These are phyloP conservation scores for Ophiostoma perfectum DNA, from an alignment of 2,329 filamentous ascomycete genomes.

Conservation along the genomic window DNA sequence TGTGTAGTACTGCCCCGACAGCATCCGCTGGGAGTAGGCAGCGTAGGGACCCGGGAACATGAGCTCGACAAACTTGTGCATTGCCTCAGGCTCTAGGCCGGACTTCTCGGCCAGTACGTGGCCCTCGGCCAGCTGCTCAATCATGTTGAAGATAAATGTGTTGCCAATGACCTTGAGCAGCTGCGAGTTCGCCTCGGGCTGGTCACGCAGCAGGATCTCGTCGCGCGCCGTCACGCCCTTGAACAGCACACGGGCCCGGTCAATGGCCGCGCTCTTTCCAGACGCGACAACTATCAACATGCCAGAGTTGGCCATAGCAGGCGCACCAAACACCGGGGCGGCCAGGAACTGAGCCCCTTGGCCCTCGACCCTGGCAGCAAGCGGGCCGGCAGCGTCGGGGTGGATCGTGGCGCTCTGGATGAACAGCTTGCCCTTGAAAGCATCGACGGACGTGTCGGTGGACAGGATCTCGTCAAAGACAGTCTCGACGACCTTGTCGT, in stretches of 20 bases:
- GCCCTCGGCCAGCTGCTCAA: constrained; percentile 72
- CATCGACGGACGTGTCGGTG: constrained; percentile 46
- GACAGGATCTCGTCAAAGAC: constrained; percentile 57
- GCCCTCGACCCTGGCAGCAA: constrained; percentile 53
- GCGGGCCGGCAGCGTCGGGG: constrained; percentile 67
- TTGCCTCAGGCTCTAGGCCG: constrained; percentile 63
- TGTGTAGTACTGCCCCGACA: constrained; percentile 72
- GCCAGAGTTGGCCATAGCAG: constrained; percentile 51
- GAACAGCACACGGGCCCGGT: constrained; percentile 63
- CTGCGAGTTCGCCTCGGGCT: constrained; percentile 63
- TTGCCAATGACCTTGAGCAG: constrained; percentile 81
- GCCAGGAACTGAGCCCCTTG: constrained; percentile 70
- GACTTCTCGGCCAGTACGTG: constrained; percentile 74
- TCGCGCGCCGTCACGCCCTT: constrained; percentile 65
- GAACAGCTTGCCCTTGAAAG: constrained; percentile 65
- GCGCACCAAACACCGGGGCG: constrained; percentile 63
- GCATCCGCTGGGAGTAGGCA: constrained; percentile 70
- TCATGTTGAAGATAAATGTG: constrained; percentile 77
- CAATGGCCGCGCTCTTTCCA: constrained; percentile 55
- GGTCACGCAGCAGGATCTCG: constrained; percentile 64
- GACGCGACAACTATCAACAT: constrained; percentile 62
- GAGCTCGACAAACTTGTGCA: constrained; percentile 65
- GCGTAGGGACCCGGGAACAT: constrained; percentile 73
- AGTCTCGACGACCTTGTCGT: constrained; percentile 75
- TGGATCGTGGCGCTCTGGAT: constrained; percentile 86